Conservation (phyloP, 2,329 filamentous ascomycete species). For the Cercospora sp. region DNA sequence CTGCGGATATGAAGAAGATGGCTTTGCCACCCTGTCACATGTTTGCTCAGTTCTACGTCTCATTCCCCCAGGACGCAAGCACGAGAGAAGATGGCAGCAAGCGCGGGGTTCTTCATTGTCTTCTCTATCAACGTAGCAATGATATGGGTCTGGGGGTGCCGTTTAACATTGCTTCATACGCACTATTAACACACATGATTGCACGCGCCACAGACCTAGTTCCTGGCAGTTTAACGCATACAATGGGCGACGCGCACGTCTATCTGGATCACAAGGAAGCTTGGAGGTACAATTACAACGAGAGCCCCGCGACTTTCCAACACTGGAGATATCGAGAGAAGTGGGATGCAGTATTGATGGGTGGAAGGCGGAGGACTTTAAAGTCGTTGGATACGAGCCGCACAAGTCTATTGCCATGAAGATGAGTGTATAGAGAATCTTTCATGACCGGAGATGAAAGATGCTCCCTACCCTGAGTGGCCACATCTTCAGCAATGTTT, state of each 20-base stretch:
- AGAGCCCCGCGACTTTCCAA: conserved; percentile 79
- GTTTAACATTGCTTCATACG: conserved; percentile 96
- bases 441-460: not conserved
- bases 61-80: conserved; percentile 57
- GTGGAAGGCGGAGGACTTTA: conserved; percentile 86
- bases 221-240: conserved; percentile 86
- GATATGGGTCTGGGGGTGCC: conserved; percentile 97
- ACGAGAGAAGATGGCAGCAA: conserved; percentile 36
- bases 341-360: conserved; percentile 78
- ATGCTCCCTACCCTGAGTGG: not conserved
- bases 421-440: conserved; percentile 71
- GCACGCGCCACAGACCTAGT: conserved; percentile 82
- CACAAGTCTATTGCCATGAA: conserved; percentile 96
- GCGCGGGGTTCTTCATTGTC: conserved; percentile 76
- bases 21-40: conserved; percentile 93
- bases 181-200: conserved; percentile 91
- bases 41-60: conserved; percentile 96
- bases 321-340: conserved; percentile 69
- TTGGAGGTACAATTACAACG: conserved; percentile 75
- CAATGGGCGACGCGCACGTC: conserved; percentile 97
- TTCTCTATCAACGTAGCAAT: conserved; percentile 90
- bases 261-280: conserved; percentile 93
- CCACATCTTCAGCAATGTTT: not conserved
- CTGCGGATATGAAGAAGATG: conserved; percentile 81
- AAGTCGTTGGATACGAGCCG: conserved; percentile 82